A percentile compares a stretch with the other conserved stretches of the same genome.
These are phyloP conservation scores for Hypoxylon rickii DNA, from an alignment of 495 filamentous ascomycete species.

Conservation along the genomic window DNA sequence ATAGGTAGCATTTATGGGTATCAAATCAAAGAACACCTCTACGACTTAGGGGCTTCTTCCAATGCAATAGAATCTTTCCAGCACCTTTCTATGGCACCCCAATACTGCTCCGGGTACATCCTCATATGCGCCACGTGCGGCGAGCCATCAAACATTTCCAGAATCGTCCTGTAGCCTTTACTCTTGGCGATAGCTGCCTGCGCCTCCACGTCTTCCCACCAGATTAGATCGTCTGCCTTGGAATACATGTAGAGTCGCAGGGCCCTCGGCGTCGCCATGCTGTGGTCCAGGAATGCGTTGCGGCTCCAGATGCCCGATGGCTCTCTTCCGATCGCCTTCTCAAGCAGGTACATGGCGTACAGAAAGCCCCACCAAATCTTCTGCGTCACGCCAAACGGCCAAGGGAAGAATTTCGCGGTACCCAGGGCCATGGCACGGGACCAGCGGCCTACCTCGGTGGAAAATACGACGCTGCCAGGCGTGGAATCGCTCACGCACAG, in stretches of 20 bases:
- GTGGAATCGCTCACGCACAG: constrained; percentile 58
- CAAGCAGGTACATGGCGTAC: constrained; percentile 34
- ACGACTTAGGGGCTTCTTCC: not conserved
- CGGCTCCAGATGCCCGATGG: constrained; percentile 43
- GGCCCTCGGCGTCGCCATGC: constrained; percentile 33
- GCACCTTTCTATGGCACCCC: constrained; percentile 48
- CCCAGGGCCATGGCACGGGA: constrained; percentile 58
- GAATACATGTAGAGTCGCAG: constrained; percentile 56
- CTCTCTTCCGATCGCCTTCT: constrained; percentile 39
- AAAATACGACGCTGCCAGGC: constrained; percentile 53
- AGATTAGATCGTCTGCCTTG: constrained; percentile 59
- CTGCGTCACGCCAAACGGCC: constrained; percentile 50
- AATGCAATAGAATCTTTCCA: constrained; percentile 43
- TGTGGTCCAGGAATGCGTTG: constrained; percentile 42
- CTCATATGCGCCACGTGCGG: constrained; percentile 62
- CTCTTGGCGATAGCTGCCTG: constrained; percentile 51
- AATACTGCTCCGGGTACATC: constrained; percentile 56
- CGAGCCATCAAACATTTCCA: constrained; percentile 57
- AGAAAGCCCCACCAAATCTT: constrained; percentile 48
- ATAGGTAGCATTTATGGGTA: no score
- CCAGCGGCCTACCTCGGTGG: constrained; percentile 54
- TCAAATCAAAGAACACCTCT: not conserved
- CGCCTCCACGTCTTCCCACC: constrained; percentile 56
- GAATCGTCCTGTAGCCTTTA: constrained; percentile 47
- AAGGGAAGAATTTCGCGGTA: constrained; percentile 43